A percentile compares a stretch with the other conserved stretches of the same genome.
Conservation (phyloP, 1,284 basidiomycete species). For the Meripilus lineatus region DNA sequence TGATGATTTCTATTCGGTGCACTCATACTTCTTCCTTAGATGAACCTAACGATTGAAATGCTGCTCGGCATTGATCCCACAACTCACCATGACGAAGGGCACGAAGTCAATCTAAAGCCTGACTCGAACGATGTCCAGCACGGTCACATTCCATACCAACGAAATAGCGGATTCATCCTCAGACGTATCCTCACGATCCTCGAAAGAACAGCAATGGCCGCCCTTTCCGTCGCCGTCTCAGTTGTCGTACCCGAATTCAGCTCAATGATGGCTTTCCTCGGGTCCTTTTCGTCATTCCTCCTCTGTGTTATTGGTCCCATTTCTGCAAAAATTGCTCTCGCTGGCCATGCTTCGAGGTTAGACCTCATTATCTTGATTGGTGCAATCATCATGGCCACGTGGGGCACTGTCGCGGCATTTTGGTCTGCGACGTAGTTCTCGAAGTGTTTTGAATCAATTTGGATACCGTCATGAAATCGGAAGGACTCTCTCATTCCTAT, state of each 20-base stretch:
- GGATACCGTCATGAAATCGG: too few relatives aligned
- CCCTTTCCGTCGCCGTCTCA: conserved; percentile 63
- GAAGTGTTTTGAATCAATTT: too few relatives aligned
- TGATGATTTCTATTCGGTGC: not conserved
- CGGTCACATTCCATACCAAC: not conserved
- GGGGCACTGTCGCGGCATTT: conserved; percentile 77
- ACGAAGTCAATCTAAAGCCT: conserved; percentile 23
- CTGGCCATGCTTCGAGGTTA: conserved; percentile 40
- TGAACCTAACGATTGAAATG: conserved; percentile 78
- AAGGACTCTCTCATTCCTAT: too few relatives aligned
- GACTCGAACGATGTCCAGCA: conserved; percentile 5
- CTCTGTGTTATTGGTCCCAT: conserved; percentile 82
- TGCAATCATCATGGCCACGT: conserved; percentile 63
- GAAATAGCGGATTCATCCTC: not conserved
- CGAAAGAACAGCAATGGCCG: conserved; percentile 59
- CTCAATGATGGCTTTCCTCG: conserved; percentile 87
- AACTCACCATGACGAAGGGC: conserved; percentile 33
- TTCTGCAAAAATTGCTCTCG: conserved; percentile 54
- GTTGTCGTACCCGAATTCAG: conserved; percentile 84
- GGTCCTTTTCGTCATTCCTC: conserved; percentile 82
- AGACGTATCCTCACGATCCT: conserved; percentile 46
- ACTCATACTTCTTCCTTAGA: conserved; percentile 32
- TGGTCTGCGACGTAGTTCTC: conserved; percentile 21
- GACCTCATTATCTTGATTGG: conserved; percentile 57
- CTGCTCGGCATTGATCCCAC: conserved; percentile 59